Percentiles rank a stretch among this genome's conserved stretches.
These are phyloP conservation scores for Metroxylon sagu DNA, from an alignment of 176 grass and related monocot species.

Conservation along the genomic window DNA sequence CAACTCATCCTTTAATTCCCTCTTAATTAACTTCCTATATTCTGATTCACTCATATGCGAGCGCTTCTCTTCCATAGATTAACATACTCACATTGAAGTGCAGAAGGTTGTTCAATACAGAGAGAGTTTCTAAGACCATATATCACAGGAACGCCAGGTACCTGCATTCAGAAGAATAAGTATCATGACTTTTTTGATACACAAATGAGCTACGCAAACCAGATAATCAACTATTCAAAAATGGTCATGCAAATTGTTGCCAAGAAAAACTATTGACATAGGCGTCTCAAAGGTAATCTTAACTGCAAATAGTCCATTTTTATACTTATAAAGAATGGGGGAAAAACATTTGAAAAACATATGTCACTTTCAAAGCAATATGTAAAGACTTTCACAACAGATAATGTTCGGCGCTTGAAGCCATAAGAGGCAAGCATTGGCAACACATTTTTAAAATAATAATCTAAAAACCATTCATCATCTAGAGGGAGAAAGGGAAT, in stretches of 20 bases:
- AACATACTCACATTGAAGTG: conserved; percentile 50
- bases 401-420: too few relatives aligned
- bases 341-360: too few relatives aligned
- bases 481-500: too few relatives aligned
- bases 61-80: conserved; percentile 54
- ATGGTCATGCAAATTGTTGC: not conserved
- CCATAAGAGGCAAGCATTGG: too few relatives aligned
- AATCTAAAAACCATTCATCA: too few relatives aligned
- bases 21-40: conserved; percentile 41
- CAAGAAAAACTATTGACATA: too few relatives aligned
- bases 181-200: not conserved
- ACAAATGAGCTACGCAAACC: not conserved
- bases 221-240: not conserved
- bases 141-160: conserved; percentile 76
- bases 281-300: too few relatives aligned
- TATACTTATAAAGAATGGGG: too few relatives aligned
- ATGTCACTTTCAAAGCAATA: too few relatives aligned
- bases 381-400: too few relatives aligned
- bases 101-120: conserved; percentile 61
- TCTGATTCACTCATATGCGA: conserved; percentile 61
- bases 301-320: too few relatives aligned
- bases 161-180: conserved; percentile 26
- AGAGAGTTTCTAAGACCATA: conserved; percentile 66
- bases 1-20: conserved; percentile 18
- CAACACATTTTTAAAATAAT: too few relatives aligned